Evolutionary conservation across 1,284 basidiomycete species (phyloP), one percentile per base, ranked within the genome.

Genomic region (Rhodotorula glutinis): DNA sequence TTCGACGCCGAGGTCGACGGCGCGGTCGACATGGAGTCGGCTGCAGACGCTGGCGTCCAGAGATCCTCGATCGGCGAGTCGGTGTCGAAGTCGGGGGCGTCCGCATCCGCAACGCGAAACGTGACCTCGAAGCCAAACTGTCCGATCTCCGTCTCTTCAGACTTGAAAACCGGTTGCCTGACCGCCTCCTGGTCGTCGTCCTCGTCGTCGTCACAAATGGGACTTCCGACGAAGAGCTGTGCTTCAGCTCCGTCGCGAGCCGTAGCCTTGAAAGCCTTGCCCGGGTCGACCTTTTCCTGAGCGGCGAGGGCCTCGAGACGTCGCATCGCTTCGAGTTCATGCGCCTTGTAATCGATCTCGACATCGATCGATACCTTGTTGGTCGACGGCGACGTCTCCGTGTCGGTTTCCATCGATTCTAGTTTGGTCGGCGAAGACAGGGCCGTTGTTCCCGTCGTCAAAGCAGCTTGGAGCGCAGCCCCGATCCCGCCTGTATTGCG

Each of bases 251-350:
- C 33, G 29, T 47, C 52, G 25, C 41, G 27, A 3, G 56, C 60
- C 21, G 27, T 27, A 8, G 46, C 47, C 56, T 63, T 58, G 57
- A 63, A 63, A 11, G 62, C 62, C 43, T 63, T 63, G 49, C 44
- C 56, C 4, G 62, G 56, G 56, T 63, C 62, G 44, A 58, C 56
- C 19, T 25, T 9, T 23, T 57, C 52, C 43, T 43, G 29, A 10
- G 56, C 62, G 21, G 62, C 62, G 25, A 53, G 62, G 13, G 23
- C n/a, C 19, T 33, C 43, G 25, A n/a, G 38, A 2, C 62, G 56
- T 10, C 62, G 56, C 33, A 53, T 57, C 19, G 62, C 62, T 19
- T 63, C 62, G 21, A 52, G 44, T 9, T 58, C 40, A 40, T 49
- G 41, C 16, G 60, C 60, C 29, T 46, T 29, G 40, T 55, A 55